phyloP scores from a whole-genome alignment of 2,329 filamentous ascomycete genomes.

The Venturia oleaginea region DNA sequence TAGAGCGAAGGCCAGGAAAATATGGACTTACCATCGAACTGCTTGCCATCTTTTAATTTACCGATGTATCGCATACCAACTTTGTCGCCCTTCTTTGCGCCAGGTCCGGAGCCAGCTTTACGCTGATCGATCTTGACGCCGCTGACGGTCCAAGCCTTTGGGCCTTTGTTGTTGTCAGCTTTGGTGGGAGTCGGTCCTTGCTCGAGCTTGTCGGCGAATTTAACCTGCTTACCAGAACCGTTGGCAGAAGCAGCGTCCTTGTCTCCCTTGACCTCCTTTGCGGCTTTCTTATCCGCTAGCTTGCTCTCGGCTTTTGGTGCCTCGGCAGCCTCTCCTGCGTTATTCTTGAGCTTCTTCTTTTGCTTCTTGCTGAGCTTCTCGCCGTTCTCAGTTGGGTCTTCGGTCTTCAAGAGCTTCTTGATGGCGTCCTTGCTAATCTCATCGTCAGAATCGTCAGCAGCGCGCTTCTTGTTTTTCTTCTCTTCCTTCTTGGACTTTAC shows the following conservation, averaged over 20 bases:
- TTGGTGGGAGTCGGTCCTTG: conserved; percentile 65
- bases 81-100: conserved; percentile 81
- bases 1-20: not conserved
- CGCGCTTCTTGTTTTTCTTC: conserved; percentile 87
- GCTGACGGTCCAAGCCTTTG: conserved; percentile 60
- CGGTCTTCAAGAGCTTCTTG: conserved; percentile 55
- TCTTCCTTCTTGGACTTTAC: conserved; percentile 32
- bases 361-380: conserved; percentile 94
- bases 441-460: conserved; percentile 60
- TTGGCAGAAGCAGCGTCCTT: conserved; percentile 23
- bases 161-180: conserved; percentile 41
- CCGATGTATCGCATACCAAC: conserved; percentile 97
- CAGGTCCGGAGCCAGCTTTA: conserved; percentile 76
- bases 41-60: conserved; percentile 84
- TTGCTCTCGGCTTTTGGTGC: conserved; percentile 41
- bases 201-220: conserved; percentile 53
- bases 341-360: conserved; percentile 97
- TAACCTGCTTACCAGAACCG: conserved; percentile 28
- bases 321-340: conserved; percentile 77
- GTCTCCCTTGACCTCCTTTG: conserved; percentile 93
- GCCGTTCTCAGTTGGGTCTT: conserved; percentile 41
- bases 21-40: conserved; percentile 71
- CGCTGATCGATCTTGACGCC: conserved; percentile 94
- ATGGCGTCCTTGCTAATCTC: conserved; percentile 49
- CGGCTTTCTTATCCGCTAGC: conserved; percentile 52